phyloP scores from a whole-genome alignment of 495 filamentous ascomycete genomes.

The Penicillium herquei region DNA sequence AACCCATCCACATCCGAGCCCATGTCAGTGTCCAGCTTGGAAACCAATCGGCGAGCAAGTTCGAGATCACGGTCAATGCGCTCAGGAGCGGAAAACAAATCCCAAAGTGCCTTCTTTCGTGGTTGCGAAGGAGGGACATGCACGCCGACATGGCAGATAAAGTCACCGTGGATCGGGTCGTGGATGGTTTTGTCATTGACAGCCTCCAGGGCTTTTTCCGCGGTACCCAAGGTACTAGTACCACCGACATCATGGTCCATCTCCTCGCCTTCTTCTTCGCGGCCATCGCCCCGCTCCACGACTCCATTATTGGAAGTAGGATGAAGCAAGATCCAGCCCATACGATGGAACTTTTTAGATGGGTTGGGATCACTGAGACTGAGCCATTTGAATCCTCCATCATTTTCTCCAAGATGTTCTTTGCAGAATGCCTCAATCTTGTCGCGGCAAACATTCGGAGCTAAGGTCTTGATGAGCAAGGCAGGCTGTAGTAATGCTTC shows the following conservation, averaged over 20 bases:
- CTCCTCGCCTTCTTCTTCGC: conserved; percentile 64
- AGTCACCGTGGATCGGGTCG: conserved; percentile 88
- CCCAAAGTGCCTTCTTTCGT: conserved; percentile 96
- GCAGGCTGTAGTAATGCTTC: conserved; percentile 82
- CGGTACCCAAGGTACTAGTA: conserved; percentile 47
- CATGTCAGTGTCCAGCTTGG: conserved; percentile 79
- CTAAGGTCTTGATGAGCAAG: conserved; percentile 95
- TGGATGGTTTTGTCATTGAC: conserved; percentile 96
- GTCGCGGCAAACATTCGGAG: conserved; percentile 89
- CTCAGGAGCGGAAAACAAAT: conserved; percentile 88
- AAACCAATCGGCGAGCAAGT: conserved; percentile 70
- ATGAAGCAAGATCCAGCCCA: conserved; percentile 97
- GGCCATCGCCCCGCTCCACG: conserved; percentile 57
- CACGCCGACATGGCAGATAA: conserved; percentile 94
- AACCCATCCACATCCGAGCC: conserved; percentile 64
- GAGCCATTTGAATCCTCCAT: conserved; percentile 87
- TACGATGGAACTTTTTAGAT: conserved; percentile 92
- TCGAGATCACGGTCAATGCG: conserved; percentile 82
- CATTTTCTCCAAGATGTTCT: conserved; percentile 81
- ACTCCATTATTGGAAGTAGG: conserved; percentile 60
- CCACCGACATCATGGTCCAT: conserved; percentile 40
- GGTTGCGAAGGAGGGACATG: conserved; percentile 83
- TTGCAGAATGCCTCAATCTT: conserved; percentile 92
- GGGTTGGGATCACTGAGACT: conserved; percentile 96
- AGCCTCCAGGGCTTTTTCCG: conserved; percentile 83